Base-by-base conservation (phyloP, 2,329 filamentous ascomycete species). In the Cladorrhinum sp. region DNA sequence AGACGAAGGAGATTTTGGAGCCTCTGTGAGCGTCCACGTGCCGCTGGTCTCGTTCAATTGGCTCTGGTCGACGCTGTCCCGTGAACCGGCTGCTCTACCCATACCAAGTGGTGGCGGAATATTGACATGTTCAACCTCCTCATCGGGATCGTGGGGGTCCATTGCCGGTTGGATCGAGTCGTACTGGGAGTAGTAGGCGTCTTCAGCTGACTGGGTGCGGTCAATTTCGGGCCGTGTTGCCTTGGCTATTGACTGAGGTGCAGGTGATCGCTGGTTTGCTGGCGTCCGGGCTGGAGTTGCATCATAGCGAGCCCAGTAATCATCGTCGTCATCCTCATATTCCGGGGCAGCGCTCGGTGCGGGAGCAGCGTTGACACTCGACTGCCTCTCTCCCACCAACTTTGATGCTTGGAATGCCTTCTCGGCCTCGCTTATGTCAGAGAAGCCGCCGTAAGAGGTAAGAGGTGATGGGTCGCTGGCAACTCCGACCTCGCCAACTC, bases 231-330 rank as follows among this genome's bases (percentile, higher is more conserved):
- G 50, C 71, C 56, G 71, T 69, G 58, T 68, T 33, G 64, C 61
- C 66, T 74, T 61, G 1, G 48, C 55, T 65, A 71, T 62, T 66
- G 72, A 66, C 65, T 68, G 69, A 14, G 88, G 87, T 12, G 83
- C 86, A 2, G 88, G 87, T 3, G 87, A 88, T 23, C 78, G 80
- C 69, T 87, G 85, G 21, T 78, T 74, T 6, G 82, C 85, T 1
- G 87, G 87, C 9, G 87, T 90, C 50, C 81, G 79, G 1, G 82
- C 81, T 1, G 89, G 88, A 3, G 88, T 91, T 24, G 84, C 83
- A 71, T 91, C 89, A 72, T 94, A 93, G 63, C 86, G 83, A 30
- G 85, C 88, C 90, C 90, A 94, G 73, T 94, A 94, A 67, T 87
- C 87, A 65, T 91, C 89, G 63, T 92, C 88, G 30, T 90, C 87